These are phyloP conservation scores for Salinomyces thailandicus DNA, from an alignment of 2,329 filamentous ascomycete species.

Conservation along the genomic window DNA sequence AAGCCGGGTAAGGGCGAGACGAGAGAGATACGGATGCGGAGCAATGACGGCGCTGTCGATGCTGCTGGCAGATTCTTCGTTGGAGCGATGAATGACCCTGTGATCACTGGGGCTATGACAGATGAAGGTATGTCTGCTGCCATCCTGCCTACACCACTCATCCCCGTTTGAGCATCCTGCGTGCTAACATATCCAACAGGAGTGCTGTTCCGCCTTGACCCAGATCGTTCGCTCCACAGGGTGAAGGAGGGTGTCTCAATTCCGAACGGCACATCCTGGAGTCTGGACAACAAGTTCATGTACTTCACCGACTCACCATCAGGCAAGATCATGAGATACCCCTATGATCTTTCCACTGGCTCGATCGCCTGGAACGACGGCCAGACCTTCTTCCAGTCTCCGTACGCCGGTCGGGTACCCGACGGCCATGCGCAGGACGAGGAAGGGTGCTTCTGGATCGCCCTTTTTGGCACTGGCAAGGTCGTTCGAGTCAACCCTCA, in stretches of 20 bases:
- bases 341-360: conserved; percentile 58
- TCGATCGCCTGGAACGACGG: conserved; percentile 55
- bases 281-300: conserved; percentile 58
- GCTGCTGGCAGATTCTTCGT: conserved; percentile 74
- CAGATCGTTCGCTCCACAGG: conserved; percentile 48
- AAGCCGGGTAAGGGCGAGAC: conserved; percentile 28
- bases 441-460: conserved; percentile 81
- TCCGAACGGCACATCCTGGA: conserved; percentile 80
- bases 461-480: conserved; percentile 66
- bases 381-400: conserved; percentile 62
- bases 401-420: conserved; percentile 52
- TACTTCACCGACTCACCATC: conserved; percentile 74
- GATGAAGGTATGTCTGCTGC: conserved; percentile 27
- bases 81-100: conserved; percentile 77
- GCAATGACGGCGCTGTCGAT: conserved; percentile 77
- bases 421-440: conserved; percentile 79
- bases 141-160: not conserved
- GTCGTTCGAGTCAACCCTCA: conserved; percentile 63
- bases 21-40: conserved; percentile 41
- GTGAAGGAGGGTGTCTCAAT: conserved; percentile 49
- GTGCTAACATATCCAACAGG: no score
- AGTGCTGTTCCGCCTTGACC: conserved; percentile 61
- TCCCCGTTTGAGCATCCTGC: no score
- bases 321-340: conserved; percentile 60
- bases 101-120: conserved; percentile 19